Conservation (phyloP, 345 rosid genomes). For the Rhizophora mangle region DNA sequence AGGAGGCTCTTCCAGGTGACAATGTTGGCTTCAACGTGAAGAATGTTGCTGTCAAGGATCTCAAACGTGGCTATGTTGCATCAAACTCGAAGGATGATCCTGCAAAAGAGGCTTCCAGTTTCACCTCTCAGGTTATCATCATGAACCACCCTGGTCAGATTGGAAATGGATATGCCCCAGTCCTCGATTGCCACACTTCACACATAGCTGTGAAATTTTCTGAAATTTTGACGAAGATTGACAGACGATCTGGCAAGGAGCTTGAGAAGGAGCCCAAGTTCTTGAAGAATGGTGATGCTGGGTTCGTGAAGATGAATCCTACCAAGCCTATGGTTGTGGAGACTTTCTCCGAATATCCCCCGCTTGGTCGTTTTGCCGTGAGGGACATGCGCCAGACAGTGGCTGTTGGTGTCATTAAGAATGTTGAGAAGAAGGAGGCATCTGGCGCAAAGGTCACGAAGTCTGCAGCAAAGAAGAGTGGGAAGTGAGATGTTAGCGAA, state of each 20-base stretch:
- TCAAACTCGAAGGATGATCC: conserved; percentile 46
- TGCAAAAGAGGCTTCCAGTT: conserved; percentile 37
- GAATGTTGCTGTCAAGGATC: conserved; percentile 46
- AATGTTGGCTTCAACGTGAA: conserved; percentile 42
- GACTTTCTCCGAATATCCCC: conserved; percentile 35
- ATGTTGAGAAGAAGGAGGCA: conserved; percentile 34
- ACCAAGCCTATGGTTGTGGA: conserved; percentile 35
- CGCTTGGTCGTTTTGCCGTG: conserved; percentile 39
- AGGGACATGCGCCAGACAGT: conserved; percentile 38
- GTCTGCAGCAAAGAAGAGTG: conserved; percentile 2
- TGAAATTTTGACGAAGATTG: conserved; percentile 36
- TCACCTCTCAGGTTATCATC: conserved; percentile 40
- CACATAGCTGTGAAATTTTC: conserved; percentile 36
- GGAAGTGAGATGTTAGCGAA: neutral
- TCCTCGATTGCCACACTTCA: conserved; percentile 32
- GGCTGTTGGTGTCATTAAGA: conserved; percentile 38
- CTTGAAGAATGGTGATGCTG: conserved; percentile 41
- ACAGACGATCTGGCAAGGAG: conserved; percentile 41
- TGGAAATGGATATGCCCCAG: conserved; percentile 32
- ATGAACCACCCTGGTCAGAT: conserved; percentile 47
- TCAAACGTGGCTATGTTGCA: conserved; percentile 40
- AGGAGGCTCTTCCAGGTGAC: conserved; percentile 36
- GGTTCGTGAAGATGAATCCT: conserved; percentile 37
- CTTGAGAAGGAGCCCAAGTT: conserved; percentile 44
- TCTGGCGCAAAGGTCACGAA: conserved; percentile 29